Conservation (phyloP, 2,329 filamentous ascomycete species). For the Monilinia fructicola region DNA sequence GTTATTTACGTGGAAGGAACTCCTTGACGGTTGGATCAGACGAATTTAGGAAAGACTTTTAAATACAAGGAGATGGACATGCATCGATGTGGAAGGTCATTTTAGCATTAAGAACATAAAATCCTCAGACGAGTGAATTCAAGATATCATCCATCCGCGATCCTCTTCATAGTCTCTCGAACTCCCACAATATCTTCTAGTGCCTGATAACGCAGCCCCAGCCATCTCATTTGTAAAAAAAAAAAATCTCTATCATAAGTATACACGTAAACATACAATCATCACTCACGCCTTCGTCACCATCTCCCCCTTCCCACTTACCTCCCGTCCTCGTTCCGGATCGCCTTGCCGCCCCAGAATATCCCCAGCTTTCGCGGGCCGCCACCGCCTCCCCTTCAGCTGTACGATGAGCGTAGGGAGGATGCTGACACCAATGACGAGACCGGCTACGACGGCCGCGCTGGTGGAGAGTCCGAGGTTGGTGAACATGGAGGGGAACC, state of each 20-base stretch:
- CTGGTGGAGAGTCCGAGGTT: conserved; percentile 40
- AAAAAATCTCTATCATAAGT: not conserved
- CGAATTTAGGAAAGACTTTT: too few relatives aligned
- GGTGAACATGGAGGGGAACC: conserved; percentile 45
- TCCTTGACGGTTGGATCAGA: too few relatives aligned
- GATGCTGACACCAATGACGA: conserved; percentile 42
- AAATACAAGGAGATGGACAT: too few relatives aligned
- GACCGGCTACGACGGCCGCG: conserved; percentile 42
- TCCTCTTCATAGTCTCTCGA: too few relatives aligned
- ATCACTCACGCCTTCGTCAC: not conserved
- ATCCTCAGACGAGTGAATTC: too few relatives aligned
- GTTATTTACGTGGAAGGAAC: too few relatives aligned
- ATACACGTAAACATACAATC: not conserved
- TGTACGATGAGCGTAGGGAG: conserved; percentile 41
- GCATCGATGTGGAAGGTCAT: too few relatives aligned
- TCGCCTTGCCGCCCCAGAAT: not conserved
- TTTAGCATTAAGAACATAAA: too few relatives aligned
- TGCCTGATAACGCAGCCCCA: too few relatives aligned
- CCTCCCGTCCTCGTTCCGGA: not conserved
- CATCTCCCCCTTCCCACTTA: not conserved
- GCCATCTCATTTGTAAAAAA: too few relatives aligned
- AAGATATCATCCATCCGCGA: too few relatives aligned
- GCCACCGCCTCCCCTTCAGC: conserved; percentile 27
- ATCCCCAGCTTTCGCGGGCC: conserved; percentile 2
- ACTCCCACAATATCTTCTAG: too few relatives aligned